Evolutionary conservation across 805 yeast genomes (phyloP), one percentile per base, ranked within the genome.

Genomic region (Saccharomycopsis schoenii): DNA sequence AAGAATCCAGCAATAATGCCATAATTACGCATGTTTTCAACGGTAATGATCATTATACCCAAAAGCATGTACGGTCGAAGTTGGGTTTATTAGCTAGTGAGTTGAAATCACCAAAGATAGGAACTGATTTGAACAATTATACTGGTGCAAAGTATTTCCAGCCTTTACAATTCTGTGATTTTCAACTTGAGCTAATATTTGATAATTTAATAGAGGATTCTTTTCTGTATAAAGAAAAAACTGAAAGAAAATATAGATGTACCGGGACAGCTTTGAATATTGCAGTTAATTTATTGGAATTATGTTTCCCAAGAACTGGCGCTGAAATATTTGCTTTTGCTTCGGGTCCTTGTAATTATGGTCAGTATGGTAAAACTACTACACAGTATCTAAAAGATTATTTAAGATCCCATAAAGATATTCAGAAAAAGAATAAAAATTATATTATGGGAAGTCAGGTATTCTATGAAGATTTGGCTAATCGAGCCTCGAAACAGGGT

Each of bases 271-370:
- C 89, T 2, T 64, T 85, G 25, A 80, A 78, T 61, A 71, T 84
- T 72, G 73, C 80, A 66, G 47, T 75, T 63, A 67, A 72, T 68
- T 57, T 78, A 65, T 51, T 79, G 61, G 68, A 73, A 51, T 67
- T 70, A 2, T 66, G 79, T 8, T 76, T 73, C 56, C 75, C 80
- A 0, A 76, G 80, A 36, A 72, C 79, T 1, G 87, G 87, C 0
- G 81, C 84, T 0, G 83, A 82, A 57, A 68, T 83, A 4, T 68
- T 83, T 68, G 69, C 80, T 25, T 84, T 84, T 66, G 68, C 80
- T 4, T 87, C 84, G 36, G 89, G 89, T 1, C 83, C 86, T 5
- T 81, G 86, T 66, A 85, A 89, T 0, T 72, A 73, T 63, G 89
- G 89, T 1, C 29, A 47, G 34, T 86, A 87, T 1, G 90, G 89